Evolutionary conservation across 768 basidiomycete genomes (phyloP).

Genomic region (Kwoniella mangroviensis): DNA sequence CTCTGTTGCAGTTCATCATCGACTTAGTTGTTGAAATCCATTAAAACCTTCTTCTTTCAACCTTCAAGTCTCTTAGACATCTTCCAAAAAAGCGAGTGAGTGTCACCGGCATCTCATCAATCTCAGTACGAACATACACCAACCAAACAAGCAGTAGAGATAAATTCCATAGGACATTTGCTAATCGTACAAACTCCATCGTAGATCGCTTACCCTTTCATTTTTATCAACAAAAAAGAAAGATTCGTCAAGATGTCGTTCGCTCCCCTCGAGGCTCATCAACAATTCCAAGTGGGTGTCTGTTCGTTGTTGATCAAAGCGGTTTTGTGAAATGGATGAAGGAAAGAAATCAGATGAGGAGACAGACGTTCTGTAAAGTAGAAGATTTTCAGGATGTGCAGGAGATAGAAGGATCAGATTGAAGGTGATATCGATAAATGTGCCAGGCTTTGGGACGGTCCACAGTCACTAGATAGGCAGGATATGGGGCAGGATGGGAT

Average conservation of each 20-base stretch:
- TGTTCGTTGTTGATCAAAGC: background rate
- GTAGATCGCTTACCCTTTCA: slow-evolving; percentile 21
- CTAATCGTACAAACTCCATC: background rate
- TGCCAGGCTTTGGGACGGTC: no score
- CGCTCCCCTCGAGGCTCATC: slow-evolving; percentile 91
- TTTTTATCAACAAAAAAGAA: slow-evolving; percentile 16
- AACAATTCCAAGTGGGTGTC: slow-evolving; percentile 83
- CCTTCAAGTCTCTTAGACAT: slow-evolving; percentile 32
- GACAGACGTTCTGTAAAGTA: background rate
- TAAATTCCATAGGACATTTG: background rate
- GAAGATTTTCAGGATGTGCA: background rate
- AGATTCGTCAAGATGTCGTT: slow-evolving; percentile 76
- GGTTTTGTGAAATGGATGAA: background rate
- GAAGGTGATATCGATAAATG: no score
- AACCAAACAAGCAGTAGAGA: background rate
- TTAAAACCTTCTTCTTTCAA: background rate
- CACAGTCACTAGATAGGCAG: no score
- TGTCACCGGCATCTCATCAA: slow-evolving; percentile 2
- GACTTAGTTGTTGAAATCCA: background rate
- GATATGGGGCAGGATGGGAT: no score
- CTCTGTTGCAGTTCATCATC: background rate
- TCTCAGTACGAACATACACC: background rate
- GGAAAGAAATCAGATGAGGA: background rate
- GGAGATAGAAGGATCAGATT: background rate
- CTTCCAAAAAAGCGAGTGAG: slow-evolving; percentile 29